Evolutionary conservation across 2,329 filamentous ascomycete genomes (phyloP).

Genomic region (Exserohilum rostratum): DNA sequence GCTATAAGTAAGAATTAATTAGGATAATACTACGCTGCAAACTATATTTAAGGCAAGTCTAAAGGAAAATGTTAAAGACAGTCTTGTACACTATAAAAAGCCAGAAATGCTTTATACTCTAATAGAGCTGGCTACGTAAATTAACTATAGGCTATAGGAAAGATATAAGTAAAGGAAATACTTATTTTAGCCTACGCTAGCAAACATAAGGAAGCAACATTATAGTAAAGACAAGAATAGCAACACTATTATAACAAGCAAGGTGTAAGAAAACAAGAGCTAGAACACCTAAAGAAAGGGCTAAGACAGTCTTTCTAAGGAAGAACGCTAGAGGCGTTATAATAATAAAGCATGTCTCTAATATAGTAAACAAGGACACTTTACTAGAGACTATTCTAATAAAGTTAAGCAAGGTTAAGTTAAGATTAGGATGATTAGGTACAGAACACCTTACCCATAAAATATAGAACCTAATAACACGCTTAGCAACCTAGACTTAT

Average conservation of each 20-base stretch:
- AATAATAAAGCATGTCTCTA: neutral
- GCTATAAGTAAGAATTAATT: neutral
- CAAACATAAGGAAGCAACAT: neutral
- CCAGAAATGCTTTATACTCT: neutral
- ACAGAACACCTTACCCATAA: neutral
- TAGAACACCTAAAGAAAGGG: neutral
- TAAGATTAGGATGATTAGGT: neutral
- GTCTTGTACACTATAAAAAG: neutral
- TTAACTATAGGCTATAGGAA: neutral
- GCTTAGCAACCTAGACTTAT: neutral
- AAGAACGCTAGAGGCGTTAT: conserved; percentile 1
- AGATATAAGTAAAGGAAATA: neutral
- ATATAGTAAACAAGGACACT: neutral
- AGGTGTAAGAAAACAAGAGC: neutral
- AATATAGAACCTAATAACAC: neutral
- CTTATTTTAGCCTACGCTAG: neutral
- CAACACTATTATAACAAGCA: neutral
- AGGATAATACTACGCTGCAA: neutral
- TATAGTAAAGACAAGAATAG: neutral
- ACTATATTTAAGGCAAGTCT: neutral
- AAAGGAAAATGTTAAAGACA: neutral
- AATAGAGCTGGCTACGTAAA: neutral
- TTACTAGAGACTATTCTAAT: neutral
- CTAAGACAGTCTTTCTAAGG: neutral
- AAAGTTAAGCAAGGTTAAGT: neutral